phyloP scores from a whole-genome alignment of 306 rosid species.

The Corylus avellana region DNA sequence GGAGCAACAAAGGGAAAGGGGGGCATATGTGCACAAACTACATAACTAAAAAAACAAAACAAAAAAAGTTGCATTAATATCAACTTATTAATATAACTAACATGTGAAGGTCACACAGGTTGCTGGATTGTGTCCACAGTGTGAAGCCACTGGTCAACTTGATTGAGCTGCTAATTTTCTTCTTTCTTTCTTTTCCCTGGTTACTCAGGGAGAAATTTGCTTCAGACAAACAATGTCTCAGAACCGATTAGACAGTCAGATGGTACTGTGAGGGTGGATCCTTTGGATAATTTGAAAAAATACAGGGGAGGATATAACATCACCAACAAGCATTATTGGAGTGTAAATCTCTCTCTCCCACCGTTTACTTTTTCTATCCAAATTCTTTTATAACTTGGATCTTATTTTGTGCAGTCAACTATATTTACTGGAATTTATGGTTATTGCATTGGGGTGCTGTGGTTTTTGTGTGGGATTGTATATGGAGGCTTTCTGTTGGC shows the following conservation, averaged over 20 bases:
- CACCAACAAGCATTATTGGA: slow-evolving; percentile 78
- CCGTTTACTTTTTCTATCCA: not conserved
- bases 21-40: too few species aligned
- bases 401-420: slow-evolving; percentile 56
- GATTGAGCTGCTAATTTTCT: not conserved
- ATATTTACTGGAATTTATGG: slow-evolving; percentile 71
- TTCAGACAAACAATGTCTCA: slow-evolving; percentile 34
- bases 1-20: too few species aligned
- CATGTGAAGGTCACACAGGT: too few species aligned
- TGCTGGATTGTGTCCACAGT: too few species aligned
- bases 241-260: slow-evolving; percentile 27
- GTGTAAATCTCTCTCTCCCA: slow-evolving; percentile 45
- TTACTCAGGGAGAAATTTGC: slow-evolving; percentile 28
- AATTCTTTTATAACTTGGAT: slow-evolving; percentile 7
- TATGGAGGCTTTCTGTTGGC: slow-evolving; percentile 40
- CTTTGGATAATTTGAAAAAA: slow-evolving; percentile 50
- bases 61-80: too few species aligned
- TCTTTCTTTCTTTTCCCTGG: not conserved
- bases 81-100: too few species aligned
- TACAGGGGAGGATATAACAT: slow-evolving; percentile 73
- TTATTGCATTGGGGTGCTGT: slow-evolving; percentile 61
- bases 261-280: slow-evolving; percentile 62
- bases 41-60: too few species aligned
- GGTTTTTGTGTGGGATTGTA: slow-evolving; percentile 64
- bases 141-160: not conserved